These are phyloP conservation scores for Phytopythium kandeliae DNA, from an alignment of 352 stramenopile genomes.

Conservation along the genomic window DNA sequence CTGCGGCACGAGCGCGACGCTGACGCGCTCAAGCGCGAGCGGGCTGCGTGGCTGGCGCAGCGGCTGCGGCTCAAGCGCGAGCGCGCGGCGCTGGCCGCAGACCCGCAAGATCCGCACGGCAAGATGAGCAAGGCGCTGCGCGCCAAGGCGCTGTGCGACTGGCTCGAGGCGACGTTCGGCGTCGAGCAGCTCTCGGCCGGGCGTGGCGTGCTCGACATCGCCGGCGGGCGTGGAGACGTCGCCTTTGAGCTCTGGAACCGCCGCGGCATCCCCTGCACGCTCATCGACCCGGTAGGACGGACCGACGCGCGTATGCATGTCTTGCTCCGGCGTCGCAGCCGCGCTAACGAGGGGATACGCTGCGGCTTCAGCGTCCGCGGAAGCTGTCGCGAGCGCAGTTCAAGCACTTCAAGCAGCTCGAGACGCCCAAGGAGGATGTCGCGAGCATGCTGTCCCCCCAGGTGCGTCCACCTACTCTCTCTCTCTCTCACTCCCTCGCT, in stretches of 20 bases:
- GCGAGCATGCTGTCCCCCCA: constrained; percentile 41
- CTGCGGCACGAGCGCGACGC: constrained; percentile 44
- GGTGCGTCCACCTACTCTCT: constrained; percentile 20
- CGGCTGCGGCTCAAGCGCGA: constrained; percentile 54
- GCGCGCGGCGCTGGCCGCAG: constrained; percentile 45
- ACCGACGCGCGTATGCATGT: too few relatives aligned
- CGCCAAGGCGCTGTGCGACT: constrained; percentile 66
- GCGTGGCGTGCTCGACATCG: constrained; percentile 73
- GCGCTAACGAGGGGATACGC: too few relatives aligned
- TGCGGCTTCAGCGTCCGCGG: constrained; percentile 64
- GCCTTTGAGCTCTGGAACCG: constrained; percentile 86
- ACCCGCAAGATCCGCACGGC: constrained; percentile 57
- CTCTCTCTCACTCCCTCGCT: not conserved
- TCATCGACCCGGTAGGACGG: constrained; percentile 84
- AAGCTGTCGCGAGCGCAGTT: constrained; percentile 67
- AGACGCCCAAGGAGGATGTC: constrained; percentile 26
- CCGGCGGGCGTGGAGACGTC: constrained; percentile 72
- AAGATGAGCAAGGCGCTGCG: constrained; percentile 74
- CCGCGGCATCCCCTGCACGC: constrained; percentile 51
- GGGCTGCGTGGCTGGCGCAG: constrained; percentile 56
- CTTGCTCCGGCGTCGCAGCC: too few relatives aligned
- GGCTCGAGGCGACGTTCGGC: constrained; percentile 72
- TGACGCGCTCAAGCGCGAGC: constrained; percentile 37
- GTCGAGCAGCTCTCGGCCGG: constrained; percentile 32
- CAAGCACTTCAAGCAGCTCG: constrained; percentile 65